These are phyloP conservation scores for Houttuynia cordata DNA, from an alignment of 164 flowering plant species.

Conservation along the genomic window DNA sequence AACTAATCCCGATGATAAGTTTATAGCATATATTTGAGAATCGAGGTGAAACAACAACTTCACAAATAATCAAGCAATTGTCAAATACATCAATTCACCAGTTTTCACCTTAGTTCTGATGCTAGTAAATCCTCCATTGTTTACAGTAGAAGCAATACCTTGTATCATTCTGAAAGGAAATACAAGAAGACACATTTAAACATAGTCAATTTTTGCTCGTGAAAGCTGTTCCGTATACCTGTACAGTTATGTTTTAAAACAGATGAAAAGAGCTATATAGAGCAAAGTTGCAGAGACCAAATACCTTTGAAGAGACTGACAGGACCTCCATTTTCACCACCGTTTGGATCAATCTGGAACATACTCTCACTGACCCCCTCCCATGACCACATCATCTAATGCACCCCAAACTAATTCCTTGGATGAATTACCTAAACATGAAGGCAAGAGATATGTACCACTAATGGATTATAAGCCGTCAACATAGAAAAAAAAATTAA, in stretches of 20 bases:
- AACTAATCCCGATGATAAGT: conserved; percentile 76
- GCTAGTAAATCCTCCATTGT: conserved; percentile 93
- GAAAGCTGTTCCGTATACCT: not conserved
- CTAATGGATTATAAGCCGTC: too few relatives aligned
- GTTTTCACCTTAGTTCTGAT: conserved; percentile 67
- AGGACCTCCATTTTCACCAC: conserved; percentile 76
- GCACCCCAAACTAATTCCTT: conserved; percentile 85
- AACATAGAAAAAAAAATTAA: too few relatives aligned
- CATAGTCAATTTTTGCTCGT: not conserved
- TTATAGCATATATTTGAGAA: too few relatives aligned
- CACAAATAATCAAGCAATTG: not conserved
- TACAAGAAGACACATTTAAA: too few relatives aligned
- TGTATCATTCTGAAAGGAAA: conserved; percentile 1
- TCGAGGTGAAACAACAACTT: too few relatives aligned
- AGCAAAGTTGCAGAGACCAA: conserved; percentile 5
- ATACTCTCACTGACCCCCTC: conserved; percentile 95
- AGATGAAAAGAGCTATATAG: not conserved
- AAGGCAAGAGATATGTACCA: too few relatives aligned
- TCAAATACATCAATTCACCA: not conserved
- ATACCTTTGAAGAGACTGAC: conserved; percentile 78
- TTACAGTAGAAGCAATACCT: conserved; percentile 86
- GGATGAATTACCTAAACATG: conserved; percentile 36
- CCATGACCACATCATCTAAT: conserved; percentile 98
- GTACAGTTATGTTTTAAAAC: too few relatives aligned
- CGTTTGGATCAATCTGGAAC: conserved; percentile 58